Evolutionary conservation across 108 stramenopile genomes (phyloP).

Genomic region (Aurantiochytrium sp.): DNA sequence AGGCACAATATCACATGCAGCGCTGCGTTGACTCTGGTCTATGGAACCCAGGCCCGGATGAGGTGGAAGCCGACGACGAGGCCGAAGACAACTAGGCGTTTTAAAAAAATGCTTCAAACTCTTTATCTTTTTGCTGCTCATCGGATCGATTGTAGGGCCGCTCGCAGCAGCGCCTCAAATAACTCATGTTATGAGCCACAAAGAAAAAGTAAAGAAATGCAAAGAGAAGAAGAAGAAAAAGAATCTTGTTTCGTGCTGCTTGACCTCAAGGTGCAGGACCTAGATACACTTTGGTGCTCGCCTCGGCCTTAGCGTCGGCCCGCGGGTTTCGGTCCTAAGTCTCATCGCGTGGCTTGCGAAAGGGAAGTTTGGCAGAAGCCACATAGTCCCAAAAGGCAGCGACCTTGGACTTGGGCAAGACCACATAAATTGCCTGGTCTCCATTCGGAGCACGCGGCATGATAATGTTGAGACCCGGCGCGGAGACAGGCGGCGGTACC

Average conservation of each 20-base stretch:
- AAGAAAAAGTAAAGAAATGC: too few species aligned
- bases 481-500: neutral
- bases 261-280: too few species aligned
- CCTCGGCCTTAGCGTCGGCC: neutral
- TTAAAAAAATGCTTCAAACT: too few species aligned
- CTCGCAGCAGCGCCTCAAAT: too few species aligned
- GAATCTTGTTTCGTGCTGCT: neutral
- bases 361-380: neutral
- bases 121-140: too few species aligned
- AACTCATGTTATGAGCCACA: too few species aligned
- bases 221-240: neutral
- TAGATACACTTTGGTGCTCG: too few species aligned
- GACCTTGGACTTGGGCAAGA: neutral
- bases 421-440: neutral
- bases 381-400: neutral
- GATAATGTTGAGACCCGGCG: neutral
- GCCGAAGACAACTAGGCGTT: neutral
- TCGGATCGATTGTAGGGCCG: too few species aligned
- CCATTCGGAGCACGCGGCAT: neutral
- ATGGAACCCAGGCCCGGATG: constrained; percentile 58
- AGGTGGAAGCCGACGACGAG: constrained; percentile 21
- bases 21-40: constrained; percentile 81
- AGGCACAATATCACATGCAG: constrained; percentile 90
- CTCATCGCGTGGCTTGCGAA: neutral
- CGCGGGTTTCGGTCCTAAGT: neutral